phyloP scores from a whole-genome alignment of 2,329 filamentous ascomycete species.

The Trichoderma koningiopsis region DNA sequence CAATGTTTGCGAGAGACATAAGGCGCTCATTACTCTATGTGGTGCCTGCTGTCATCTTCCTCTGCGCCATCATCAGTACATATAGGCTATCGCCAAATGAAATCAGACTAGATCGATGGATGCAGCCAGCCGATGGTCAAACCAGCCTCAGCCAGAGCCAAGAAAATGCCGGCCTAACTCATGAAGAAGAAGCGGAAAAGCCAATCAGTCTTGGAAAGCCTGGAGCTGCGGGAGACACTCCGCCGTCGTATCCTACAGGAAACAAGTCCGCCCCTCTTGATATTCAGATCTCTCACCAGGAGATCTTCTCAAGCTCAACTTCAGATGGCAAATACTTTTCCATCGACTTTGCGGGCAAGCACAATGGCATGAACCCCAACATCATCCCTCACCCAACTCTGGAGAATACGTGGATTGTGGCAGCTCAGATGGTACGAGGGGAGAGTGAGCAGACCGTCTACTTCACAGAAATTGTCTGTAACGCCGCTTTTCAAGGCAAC shows the following conservation, averaged over 20 bases:
- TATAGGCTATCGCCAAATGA: constrained; percentile 24
- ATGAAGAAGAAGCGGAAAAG: not conserved
- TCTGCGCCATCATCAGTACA: constrained; percentile 34
- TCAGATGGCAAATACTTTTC: constrained; percentile 50
- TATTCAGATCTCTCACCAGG: constrained; percentile 33
- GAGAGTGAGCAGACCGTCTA: constrained; percentile 34
- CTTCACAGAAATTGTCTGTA: constrained; percentile 52
- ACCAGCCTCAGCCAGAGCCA: not conserved
- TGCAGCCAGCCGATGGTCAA: constrained; percentile 3
- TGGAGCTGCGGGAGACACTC: not conserved
- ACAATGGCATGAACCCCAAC: constrained; percentile 55
- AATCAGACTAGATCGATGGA: constrained; percentile 3
- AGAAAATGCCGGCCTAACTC: not conserved
- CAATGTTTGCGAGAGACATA: constrained; percentile 40
- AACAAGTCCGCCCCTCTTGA: not conserved
- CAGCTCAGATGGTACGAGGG: constrained; percentile 48
- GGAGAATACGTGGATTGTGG: constrained; percentile 52
- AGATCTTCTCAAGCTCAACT: constrained; percentile 52
- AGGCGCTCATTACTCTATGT: constrained; percentile 38
- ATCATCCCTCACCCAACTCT: constrained; percentile 57
- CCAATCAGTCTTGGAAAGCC: not conserved
- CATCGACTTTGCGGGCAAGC: constrained; percentile 48
- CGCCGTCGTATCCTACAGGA: not conserved
- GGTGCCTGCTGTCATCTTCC: constrained; percentile 36
- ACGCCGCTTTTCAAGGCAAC: constrained; percentile 48